phyloP scores from a whole-genome alignment of 2,329 filamentous ascomycete genomes.

The Diaporthe humulicola region DNA sequence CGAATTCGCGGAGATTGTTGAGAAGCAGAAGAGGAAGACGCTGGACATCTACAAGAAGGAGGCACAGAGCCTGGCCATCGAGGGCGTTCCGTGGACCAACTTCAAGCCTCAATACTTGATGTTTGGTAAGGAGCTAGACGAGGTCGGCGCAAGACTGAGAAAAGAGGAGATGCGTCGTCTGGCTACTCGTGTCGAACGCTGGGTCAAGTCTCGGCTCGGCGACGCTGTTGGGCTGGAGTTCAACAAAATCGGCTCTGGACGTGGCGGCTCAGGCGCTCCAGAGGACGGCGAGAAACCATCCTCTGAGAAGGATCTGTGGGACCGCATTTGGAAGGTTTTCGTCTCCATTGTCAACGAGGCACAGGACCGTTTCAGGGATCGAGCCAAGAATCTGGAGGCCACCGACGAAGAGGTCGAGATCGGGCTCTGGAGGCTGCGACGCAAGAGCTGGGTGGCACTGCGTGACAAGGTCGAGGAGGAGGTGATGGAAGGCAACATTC shows the following conservation, averaged over 20 bases:
- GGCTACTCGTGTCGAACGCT: slow-evolving; percentile 91
- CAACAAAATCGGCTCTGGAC: slow-evolving; percentile 92
- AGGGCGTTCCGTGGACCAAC: slow-evolving; percentile 88
- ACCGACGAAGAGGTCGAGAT: slow-evolving; percentile 91
- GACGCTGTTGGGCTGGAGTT: slow-evolving; percentile 94
- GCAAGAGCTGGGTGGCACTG: slow-evolving; percentile 95
- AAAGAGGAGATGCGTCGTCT: slow-evolving; percentile 97
- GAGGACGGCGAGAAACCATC: slow-evolving; percentile 80
- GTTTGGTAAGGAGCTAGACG: slow-evolving; percentile 91
- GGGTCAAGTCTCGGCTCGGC: slow-evolving; percentile 88
- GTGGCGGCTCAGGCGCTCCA: slow-evolving; percentile 84
- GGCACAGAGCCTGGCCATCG: slow-evolving; percentile 80
- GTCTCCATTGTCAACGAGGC: slow-evolving; percentile 86
- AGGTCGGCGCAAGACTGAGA: slow-evolving; percentile 85
- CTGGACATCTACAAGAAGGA: slow-evolving; percentile 82
- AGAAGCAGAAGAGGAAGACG: slow-evolving; percentile 82
- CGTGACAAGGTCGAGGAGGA: slow-evolving; percentile 95
- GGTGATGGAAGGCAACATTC: slow-evolving; percentile 96
- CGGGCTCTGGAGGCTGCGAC: slow-evolving; percentile 90
- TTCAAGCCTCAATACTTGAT: slow-evolving; percentile 84
- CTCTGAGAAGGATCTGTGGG: slow-evolving; percentile 91
- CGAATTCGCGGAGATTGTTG: slow-evolving; percentile 95
- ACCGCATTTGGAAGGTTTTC: slow-evolving; percentile 92
- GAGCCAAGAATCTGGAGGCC: slow-evolving; percentile 94
- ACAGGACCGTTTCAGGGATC: slow-evolving; percentile 85